Evolutionary conservation across 2,329 filamentous ascomycete species (phyloP).

Genomic region (Thelonectria olida): DNA sequence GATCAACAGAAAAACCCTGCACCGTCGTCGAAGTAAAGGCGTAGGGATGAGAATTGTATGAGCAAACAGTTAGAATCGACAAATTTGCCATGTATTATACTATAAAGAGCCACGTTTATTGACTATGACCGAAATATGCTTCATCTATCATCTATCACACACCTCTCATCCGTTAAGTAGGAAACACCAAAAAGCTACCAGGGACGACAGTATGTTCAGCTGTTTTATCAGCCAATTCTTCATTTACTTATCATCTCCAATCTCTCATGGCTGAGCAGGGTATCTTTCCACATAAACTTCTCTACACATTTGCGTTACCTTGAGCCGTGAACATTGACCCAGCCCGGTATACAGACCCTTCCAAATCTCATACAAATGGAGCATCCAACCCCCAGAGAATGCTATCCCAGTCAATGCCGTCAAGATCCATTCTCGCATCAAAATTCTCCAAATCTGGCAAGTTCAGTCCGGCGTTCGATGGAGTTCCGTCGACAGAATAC

Average conservation of each 20-base stretch:
- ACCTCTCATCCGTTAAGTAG: too few species aligned
- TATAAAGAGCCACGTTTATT: not conserved
- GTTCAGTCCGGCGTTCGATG: constrained; percentile 15
- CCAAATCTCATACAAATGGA: constrained; percentile 8
- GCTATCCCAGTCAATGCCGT: constrained; percentile 48
- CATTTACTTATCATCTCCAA: not conserved
- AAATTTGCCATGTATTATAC: not conserved
- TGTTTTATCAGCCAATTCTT: too few species aligned
- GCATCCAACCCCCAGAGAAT: constrained; percentile 47
- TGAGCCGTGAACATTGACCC: too few species aligned
- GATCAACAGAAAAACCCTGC: constrained; percentile 22
- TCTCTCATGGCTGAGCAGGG: not conserved
- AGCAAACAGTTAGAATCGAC: not conserved
- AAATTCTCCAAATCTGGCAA: constrained; percentile 40
- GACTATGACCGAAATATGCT: not conserved
- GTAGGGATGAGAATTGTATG: not conserved
- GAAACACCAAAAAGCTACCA: too few species aligned
- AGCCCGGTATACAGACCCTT: not conserved
- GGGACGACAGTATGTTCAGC: too few species aligned
- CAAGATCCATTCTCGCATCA: constrained; percentile 43
- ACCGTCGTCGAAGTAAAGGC: constrained; percentile 19
- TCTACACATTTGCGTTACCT: not conserved
- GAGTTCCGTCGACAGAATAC: constrained; percentile 25
- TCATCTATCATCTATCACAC: too few species aligned
- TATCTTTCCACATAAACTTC: not conserved